phyloP scores from a whole-genome alignment of 1,139 yeast species.

The Debaryomycetaceae sp. region DNA sequence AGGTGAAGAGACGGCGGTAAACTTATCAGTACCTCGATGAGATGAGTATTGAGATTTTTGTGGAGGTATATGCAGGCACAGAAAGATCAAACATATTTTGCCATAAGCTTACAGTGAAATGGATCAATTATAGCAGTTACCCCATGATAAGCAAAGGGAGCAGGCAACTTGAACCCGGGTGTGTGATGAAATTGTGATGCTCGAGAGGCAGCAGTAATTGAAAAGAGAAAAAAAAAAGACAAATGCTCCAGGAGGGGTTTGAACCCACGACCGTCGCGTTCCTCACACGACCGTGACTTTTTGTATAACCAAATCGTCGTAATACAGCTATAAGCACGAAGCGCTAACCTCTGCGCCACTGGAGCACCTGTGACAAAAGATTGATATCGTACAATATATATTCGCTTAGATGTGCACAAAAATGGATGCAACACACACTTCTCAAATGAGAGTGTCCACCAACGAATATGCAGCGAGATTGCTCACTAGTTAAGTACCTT shows the following conservation, averaged over 20 bases:
- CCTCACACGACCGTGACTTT: conserved; percentile 55
- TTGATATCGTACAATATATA: too few relatives aligned
- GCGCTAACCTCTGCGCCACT: conserved; percentile 57
- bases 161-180: too few relatives aligned
- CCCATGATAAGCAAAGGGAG: too few relatives aligned
- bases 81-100: background rate
- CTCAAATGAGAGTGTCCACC: background rate
- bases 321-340: conserved; percentile 52
- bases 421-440: too few relatives aligned
- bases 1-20: too few relatives aligned
- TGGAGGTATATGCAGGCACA: conserved; percentile 1
- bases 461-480: too few relatives aligned
- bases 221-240: conserved; percentile 26
- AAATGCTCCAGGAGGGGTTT: conserved; percentile 54
- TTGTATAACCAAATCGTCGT: conserved; percentile 47
- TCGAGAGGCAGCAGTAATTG: too few relatives aligned
- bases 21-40: too few relatives aligned
- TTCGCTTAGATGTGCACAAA: too few relatives aligned
- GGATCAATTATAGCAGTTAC: too few relatives aligned
- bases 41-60: conserved; percentile 2
- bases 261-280: conserved; percentile 59
- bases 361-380: conserved; percentile 41
- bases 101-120: background rate
- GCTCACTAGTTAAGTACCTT: background rate
- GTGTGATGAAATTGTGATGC: too few relatives aligned